Base-by-base conservation (phyloP, 2,329 filamentous ascomycete genomes). In the Bretziella fagacearum region DNA sequence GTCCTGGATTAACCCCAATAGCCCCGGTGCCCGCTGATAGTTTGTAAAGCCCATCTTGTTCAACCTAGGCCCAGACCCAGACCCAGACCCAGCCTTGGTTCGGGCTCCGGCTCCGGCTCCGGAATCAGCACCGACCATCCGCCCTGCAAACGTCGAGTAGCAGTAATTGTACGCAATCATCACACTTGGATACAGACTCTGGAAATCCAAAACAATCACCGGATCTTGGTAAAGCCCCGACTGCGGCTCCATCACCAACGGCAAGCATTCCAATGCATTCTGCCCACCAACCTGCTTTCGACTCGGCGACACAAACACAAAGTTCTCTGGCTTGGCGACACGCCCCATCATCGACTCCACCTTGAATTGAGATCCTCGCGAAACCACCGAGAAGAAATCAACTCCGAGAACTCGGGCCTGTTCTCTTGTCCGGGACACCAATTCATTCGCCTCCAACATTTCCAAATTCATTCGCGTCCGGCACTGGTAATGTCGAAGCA, bases 141-240 rank as follows among this genome's bases (percentile, higher is more conserved):
- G 77, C 0, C 91, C 91, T 0, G 96, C 69, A 55, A 87, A 98
- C 0, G 91, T 98, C 0, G 91, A 96, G 59, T 98, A 98, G 64
- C 91, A 98, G 59, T 95, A 91, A 57, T 98, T 98, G 66, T 98
- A 96, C 0, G 91, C 91, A 58, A 98, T 96, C 86, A 98, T 95
- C 51, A 96, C 80, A 61, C 87, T 95, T 0, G 91, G 91, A 54
- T 98, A 98, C 41, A 98, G 65, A 51, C 85, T 93, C 58, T 96
- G 89, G 53, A 98, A 98, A 62, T 98, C 91, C 5, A 98, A 69
- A 0, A 98, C 91, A 3, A 98, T 59, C 0, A 98, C 60, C 0
- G 91, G 91, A 52, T 84, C 91, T 48, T 69, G 85, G 62, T 98
- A 98, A 58, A 98, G 94, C 5, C 79, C 84, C 54, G 87, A 95